Evolutionary conservation across 192 early-diverging fungal species (phyloP).

Genomic region (Coemansia sp.): DNA sequence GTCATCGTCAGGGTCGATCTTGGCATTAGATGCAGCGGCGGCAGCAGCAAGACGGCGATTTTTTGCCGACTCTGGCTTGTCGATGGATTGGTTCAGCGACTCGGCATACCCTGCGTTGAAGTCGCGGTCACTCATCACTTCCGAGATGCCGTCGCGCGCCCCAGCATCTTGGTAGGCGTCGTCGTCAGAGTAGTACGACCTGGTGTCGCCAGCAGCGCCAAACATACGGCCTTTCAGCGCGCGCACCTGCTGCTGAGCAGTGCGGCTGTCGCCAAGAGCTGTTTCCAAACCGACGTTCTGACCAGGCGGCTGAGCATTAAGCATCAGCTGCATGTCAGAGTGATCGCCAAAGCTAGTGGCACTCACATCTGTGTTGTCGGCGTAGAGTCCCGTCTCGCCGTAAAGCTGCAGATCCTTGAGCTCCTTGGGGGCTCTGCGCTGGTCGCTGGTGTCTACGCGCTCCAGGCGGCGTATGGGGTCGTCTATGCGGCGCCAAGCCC

Average conservation of each 20-base stretch:
- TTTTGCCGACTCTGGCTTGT: conserved; percentile 15
- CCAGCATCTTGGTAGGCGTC: conserved; percentile 56
- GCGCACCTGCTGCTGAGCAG: conserved; percentile 37
- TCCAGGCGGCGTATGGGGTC: conserved; percentile 63
- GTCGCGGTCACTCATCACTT: conserved; percentile 34
- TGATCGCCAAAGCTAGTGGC: conserved; percentile 46
- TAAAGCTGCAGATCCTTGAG: conserved; percentile 15
- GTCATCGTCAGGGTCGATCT: conserved; percentile 37
- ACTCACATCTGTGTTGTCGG: conserved; percentile 16
- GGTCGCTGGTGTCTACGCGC: conserved; percentile 56
- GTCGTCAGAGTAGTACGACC: conserved; percentile 60
- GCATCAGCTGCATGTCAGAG: conserved; percentile 48
- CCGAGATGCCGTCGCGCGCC: conserved; percentile 35
- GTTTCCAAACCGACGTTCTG: conserved; percentile 33
- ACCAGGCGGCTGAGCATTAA: conserved; percentile 41
- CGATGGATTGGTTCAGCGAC: conserved; percentile 7
- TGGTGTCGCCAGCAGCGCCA: conserved; percentile 52
- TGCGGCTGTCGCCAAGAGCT: conserved; percentile 16
- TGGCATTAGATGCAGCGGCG: conserved; percentile 21
- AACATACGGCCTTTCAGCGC: conserved; percentile 49
- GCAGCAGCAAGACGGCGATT: conserved; percentile 22
- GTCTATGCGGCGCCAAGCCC: conserved; percentile 79
- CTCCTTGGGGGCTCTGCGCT: conserved; percentile 45
- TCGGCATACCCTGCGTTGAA: conserved; percentile 27
- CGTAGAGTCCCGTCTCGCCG: conserved; percentile 38